These are phyloP conservation scores for Arachis monticola DNA, from an alignment of 331 rosid genomes.

Conservation along the genomic window DNA sequence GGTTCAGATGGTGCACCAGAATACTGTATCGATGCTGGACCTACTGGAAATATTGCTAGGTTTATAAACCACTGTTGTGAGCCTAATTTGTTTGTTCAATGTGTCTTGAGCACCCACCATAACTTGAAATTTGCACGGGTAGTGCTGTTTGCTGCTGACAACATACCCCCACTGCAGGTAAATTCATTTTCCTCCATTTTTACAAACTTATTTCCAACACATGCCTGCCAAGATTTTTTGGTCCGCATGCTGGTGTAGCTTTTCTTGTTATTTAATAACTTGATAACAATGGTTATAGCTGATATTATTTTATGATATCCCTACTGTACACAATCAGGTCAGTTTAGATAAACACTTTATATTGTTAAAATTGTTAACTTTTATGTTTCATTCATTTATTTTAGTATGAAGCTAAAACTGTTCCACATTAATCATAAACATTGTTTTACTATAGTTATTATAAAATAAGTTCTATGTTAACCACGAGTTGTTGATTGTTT, in stretches of 20 bases:
- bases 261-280: not conserved
- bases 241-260: not conserved
- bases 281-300: not conserved
- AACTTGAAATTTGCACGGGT: slow-evolving; percentile 86
- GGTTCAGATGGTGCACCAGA: slow-evolving; percentile 71
- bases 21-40: slow-evolving; percentile 92
- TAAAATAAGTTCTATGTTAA: too few relatives aligned
- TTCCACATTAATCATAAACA: too few relatives aligned
- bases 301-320: too few relatives aligned
- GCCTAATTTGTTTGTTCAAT: slow-evolving; percentile 95
- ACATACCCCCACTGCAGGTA: slow-evolving; percentile 97
- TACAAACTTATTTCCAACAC: not conserved
- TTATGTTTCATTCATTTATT: not conserved
- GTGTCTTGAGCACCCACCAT: slow-evolving; percentile 89
- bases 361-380: too few relatives aligned
- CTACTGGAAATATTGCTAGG: slow-evolving; percentile 83
- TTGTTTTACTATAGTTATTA: too few relatives aligned
- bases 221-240: not conserved
- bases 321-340: too few relatives aligned
- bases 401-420: not conserved
- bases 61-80: slow-evolving; percentile 95
- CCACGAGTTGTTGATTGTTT: too few relatives aligned
- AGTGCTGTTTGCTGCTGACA: slow-evolving; percentile 93
- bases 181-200: slow-evolving; percentile 12
- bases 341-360: too few relatives aligned